Base-by-base conservation (phyloP, 495 filamentous ascomycete genomes). In the Penicillium riverlandense region DNA sequence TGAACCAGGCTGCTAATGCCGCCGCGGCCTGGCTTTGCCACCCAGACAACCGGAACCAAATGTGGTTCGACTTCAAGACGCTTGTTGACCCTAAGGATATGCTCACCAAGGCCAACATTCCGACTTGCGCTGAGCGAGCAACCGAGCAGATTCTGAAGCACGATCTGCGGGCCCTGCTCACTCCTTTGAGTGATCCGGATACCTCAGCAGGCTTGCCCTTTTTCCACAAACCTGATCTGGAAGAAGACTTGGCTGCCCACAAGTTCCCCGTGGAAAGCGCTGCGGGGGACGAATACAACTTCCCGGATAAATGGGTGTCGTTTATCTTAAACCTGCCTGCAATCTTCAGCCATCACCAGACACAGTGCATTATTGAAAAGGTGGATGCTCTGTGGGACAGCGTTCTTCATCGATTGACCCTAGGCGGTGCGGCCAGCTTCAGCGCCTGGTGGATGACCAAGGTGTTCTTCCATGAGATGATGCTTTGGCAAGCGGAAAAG, bases 401-500 rank as follows among this genome's bases (percentile, higher is more conserved):
- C 27, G 61, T 74, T n/a, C 56, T 74, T 8, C 69, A 63, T 43
- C 61, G 67, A 8, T 44, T 74, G 44, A 96, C 91, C 7, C 80
- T 96, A 15, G 77, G 77, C 16, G 82, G 85, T 47, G 88, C 86
- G 8, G 78, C 82, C 46, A 95, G 87, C 54, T 98, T 96, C 57
- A 88, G 88, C 11, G 83, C 86, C 2, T 98, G 92, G 92, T 96
- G 92, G 89, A 85, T 96, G 42, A 90, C 88, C n/a, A 95, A 96
- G 59, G 88, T 90, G 41, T 98, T 90, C 73, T 78, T 98, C 41
- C 91, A 96, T 59, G 92, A 96, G 65, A 94, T 95, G 90, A 80
- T 90, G 54, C 67, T 83, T 32, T 97, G 92, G 79, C 74, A 94
- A 52, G 90, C 88, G 0, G 89, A 96, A 54, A 84, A 90, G 44